Evolutionary conservation across 331 rosid species (phyloP).

Genomic region (Erythrophleum ivorense): DNA sequence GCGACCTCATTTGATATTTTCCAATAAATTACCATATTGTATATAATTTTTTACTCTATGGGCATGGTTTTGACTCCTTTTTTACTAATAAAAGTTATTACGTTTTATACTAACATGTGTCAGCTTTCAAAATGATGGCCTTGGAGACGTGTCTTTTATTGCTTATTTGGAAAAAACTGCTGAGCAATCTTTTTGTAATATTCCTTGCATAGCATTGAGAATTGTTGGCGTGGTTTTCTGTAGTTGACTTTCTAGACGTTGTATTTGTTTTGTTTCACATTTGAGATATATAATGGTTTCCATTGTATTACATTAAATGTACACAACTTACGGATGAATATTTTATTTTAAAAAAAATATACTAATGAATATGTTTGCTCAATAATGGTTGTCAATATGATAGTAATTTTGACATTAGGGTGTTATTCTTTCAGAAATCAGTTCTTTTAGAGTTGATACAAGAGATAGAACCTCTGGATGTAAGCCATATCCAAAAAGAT

Average conservation of each 20-base stretch:
- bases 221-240: background rate
- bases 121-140: background rate
- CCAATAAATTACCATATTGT: background rate
- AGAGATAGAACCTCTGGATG: conserved; percentile 92
- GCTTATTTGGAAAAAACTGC: background rate
- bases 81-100: background rate
- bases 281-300: conserved; percentile 18
- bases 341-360: background rate
- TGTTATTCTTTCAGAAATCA: conserved; percentile 59
- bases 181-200: background rate
- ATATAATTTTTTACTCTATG: background rate
- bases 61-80: background rate
- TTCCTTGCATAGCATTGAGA: background rate
- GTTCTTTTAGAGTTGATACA: conserved; percentile 73
- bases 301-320: background rate
- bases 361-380: background rate
- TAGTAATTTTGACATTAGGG: conserved; percentile 31
- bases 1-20: background rate
- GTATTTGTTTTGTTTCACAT: conserved; percentile 1
- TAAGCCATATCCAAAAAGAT: conserved; percentile 83
- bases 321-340: background rate
- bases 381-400: conserved; percentile 2
- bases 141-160: background rate
- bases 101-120: background rate
- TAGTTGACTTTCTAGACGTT: conserved; percentile 5